These are phyloP conservation scores for Acanthamoeba triangularis DNA, from an alignment of 208 protist species.

Conservation along the genomic window DNA sequence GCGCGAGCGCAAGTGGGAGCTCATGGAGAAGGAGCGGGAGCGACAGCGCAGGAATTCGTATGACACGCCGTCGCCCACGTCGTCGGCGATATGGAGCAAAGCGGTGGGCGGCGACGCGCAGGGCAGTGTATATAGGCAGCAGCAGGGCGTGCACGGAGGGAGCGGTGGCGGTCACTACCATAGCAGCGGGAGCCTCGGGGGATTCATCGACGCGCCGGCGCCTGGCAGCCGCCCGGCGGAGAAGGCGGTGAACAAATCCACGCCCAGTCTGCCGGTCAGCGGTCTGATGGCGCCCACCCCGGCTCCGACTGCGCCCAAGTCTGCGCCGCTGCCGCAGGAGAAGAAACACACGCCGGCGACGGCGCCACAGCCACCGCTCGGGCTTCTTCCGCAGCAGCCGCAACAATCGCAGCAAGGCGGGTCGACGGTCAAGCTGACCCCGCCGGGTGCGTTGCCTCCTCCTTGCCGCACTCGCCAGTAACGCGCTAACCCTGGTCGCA, in stretches of 20 bases:
- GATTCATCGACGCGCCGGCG: not conserved
- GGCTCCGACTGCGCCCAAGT: not conserved
- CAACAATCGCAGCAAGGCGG: not conserved
- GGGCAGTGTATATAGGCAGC: constrained; percentile 30
- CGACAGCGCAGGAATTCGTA: constrained; percentile 15
- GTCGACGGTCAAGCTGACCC: constrained; percentile 16
- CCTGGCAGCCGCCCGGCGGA: not conserved
- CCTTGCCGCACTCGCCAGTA: not conserved
- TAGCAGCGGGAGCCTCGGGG: no score
- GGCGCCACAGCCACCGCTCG: not conserved
- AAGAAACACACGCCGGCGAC: not conserved
- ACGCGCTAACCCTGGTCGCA: no score
- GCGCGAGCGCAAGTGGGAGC: not conserved
- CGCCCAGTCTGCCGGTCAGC: not conserved
- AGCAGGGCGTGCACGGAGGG: no score
- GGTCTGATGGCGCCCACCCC: no score
- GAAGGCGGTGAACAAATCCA: not conserved
- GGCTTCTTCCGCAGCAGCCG: not conserved
- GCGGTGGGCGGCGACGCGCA: constrained; percentile 1
- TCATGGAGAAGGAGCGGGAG: not conserved
- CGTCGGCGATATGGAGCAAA: constrained; percentile 3
- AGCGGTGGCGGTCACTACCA: no score
- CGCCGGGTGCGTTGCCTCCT: constrained; percentile 7
- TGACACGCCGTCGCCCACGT: not conserved
- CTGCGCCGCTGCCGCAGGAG: not conserved